Base-by-base conservation (phyloP, 2,329 filamentous ascomycete genomes). In the Aureobasidium sp. region DNA sequence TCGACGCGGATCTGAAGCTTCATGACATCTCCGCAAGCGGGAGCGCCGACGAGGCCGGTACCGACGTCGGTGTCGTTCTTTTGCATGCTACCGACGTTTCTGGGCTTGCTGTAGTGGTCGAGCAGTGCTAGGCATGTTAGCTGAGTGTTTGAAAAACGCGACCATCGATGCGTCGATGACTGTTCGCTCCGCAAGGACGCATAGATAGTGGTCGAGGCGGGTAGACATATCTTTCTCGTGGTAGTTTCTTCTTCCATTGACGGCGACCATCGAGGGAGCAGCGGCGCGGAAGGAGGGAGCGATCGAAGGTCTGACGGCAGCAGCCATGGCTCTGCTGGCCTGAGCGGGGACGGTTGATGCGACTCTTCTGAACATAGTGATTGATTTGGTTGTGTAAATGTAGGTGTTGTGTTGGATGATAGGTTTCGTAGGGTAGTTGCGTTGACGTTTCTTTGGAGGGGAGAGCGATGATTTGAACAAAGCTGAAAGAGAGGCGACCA, bases 1-100 rank as follows among this genome's bases (percentile, higher is more conserved):
- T 96, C 90, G 64, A 96, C 90, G 55, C 88, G 85, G 72, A 95
- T 95, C 75, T 94, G 88, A 29, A 95, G 79, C 72, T 93, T 93
- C 86, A 95, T 94, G 57, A 95, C 89, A 70, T 95, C 89, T 71
- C 89, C 89, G 67, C 88, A 91, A 27, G 89, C 89, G 45, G 89
- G 89, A n/a, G 89, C 88, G 61, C 88, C 83, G 60, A 96, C 90
- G 51, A 96, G 85, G 38, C 90, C 90, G 16, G 90, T 95, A 61
- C 90, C 90, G 57, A 96, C 90, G 59, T 93, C 86, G 53, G 73
- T 69, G 60, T 93, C 88, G 58, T 80, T 80, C 77, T 94, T 94
- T 70, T 78, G 71, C 81, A 90, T 85, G 55, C 81, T 85, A 24
- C 86, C 86, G 56, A 89, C 86, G 74, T 90, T 90, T 59, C 86